A percentile compares a stretch with the other conserved stretches of the same genome.
These are phyloP conservation scores for Neobulgaria alba DNA, from an alignment of 2,329 filamentous ascomycete species.

Conservation along the genomic window DNA sequence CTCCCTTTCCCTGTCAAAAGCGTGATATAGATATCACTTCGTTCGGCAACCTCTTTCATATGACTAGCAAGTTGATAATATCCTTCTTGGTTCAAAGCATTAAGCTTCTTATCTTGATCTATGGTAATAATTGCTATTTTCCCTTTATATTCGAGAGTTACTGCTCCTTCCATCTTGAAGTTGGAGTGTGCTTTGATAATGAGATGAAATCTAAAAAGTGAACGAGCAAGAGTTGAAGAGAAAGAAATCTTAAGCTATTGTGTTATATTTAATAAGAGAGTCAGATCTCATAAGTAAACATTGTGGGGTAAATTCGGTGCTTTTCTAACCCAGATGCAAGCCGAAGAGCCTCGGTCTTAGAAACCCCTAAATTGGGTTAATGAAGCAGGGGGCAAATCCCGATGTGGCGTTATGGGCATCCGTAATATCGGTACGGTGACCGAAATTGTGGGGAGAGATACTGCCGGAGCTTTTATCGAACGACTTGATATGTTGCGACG, in stretches of 20 bases:
- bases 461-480: not conserved
- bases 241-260: not conserved
- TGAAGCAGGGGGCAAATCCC: too few relatives aligned
- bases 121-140: conserved; percentile 79
- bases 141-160: conserved; percentile 50
- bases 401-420: too few relatives aligned
- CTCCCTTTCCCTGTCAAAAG: conserved; percentile 71
- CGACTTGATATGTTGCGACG: too few relatives aligned
- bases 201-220: not conserved
- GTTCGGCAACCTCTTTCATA: conserved; percentile 68
- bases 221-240: not conserved
- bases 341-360: not conserved
- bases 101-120: conserved; percentile 76
- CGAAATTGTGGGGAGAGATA: not conserved
- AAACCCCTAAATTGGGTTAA: too few relatives aligned
- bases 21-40: conserved; percentile 76
- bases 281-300: not conserved
- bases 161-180: conserved; percentile 17
- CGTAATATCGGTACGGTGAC: not conserved
- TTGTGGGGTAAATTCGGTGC: conserved; percentile 13
- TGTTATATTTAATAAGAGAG: too few relatives aligned
- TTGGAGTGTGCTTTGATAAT: not conserved
- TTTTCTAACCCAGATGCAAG: not conserved
- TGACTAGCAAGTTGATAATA: conserved; percentile 72
- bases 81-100: conserved; percentile 61